Evolutionary conservation across 2,329 filamentous ascomycete genomes (phyloP).

Genomic region (Fusarium torulosum): DNA sequence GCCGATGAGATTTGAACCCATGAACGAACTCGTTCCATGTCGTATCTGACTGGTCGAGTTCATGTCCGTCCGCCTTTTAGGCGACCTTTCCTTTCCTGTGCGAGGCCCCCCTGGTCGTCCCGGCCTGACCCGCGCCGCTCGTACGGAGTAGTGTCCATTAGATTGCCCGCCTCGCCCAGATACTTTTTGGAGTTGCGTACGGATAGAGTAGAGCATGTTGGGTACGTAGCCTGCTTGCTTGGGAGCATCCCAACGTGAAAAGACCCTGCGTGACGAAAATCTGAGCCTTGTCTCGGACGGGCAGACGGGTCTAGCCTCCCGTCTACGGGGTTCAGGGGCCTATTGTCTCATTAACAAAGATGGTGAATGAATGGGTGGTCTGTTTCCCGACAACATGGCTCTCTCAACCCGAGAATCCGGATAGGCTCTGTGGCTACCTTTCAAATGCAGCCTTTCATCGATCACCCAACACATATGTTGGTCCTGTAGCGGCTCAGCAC

Average conservation of each 20-base stretch:
- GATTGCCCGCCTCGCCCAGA: conserved; percentile 17
- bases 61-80: conserved; percentile 16
- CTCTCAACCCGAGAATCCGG: conserved; percentile 30
- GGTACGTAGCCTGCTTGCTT: conserved; percentile 7
- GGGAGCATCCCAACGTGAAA: conserved; percentile 5
- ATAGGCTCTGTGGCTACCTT: conserved; percentile 18
- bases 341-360: conserved; percentile 14
- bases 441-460: conserved; percentile 12
- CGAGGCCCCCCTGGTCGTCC: conserved; percentile 29
- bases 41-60: conserved; percentile 37
- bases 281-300: conserved; percentile 33
- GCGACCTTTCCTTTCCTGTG: conserved; percentile 8
- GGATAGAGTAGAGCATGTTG: conserved; percentile 4
- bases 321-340: conserved; percentile 35
- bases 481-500: conserved; percentile 16
- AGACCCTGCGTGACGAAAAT: conserved; percentile 25
- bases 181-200: not conserved
- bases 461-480: conserved; percentile 16
- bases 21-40: conserved; percentile 22
- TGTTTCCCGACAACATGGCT: conserved; percentile 39
- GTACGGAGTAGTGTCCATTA: conserved; percentile 22
- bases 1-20: conserved; percentile 14
- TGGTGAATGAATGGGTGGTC: conserved; percentile 18
- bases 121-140: conserved; percentile 33
- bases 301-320: conserved; percentile 33